These are phyloP conservation scores for Pseudopediastrum boryanum DNA, from an alignment of 139 green algal genomes.

Conservation along the genomic window DNA sequence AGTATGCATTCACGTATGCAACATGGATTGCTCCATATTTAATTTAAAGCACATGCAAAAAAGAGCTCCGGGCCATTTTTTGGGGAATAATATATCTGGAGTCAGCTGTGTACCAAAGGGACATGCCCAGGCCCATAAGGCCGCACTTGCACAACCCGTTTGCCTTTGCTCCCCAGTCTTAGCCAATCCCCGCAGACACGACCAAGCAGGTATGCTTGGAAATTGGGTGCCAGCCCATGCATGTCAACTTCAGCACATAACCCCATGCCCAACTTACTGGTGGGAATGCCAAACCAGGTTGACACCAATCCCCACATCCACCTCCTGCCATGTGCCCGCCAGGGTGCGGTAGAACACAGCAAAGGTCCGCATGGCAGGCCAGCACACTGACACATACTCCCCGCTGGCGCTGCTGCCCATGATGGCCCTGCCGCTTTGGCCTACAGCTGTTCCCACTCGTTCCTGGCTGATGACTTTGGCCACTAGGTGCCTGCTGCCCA, in stretches of 20 bases:
- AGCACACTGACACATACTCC: conserved; percentile 51
- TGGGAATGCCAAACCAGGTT: conserved; percentile 36
- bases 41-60: too few relatives aligned
- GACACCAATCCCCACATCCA: conserved; percentile 29
- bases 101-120: too few relatives aligned
- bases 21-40: too few relatives aligned
- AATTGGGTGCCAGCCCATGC: too few relatives aligned
- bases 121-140: too few relatives aligned
- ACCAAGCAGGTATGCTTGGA: too few relatives aligned
- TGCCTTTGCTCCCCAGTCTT: not conserved
- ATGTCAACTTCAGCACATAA: not conserved
- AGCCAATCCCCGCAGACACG: not conserved
- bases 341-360: conserved; percentile 47
- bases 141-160: too few relatives aligned
- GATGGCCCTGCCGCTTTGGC: conserved; percentile 24
- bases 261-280: conserved; percentile 9
- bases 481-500: conserved; percentile 17
- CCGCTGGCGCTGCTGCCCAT: conserved; percentile 34
- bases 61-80: too few relatives aligned
- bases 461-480: conserved; percentile 26
- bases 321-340: conserved; percentile 28
- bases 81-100: too few relatives aligned
- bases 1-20: not conserved
- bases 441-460: not conserved
- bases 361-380: conserved; percentile 47